Base-by-base conservation (phyloP, 208 protist genomes). In the Balamuthia mandrillaris region DNA sequence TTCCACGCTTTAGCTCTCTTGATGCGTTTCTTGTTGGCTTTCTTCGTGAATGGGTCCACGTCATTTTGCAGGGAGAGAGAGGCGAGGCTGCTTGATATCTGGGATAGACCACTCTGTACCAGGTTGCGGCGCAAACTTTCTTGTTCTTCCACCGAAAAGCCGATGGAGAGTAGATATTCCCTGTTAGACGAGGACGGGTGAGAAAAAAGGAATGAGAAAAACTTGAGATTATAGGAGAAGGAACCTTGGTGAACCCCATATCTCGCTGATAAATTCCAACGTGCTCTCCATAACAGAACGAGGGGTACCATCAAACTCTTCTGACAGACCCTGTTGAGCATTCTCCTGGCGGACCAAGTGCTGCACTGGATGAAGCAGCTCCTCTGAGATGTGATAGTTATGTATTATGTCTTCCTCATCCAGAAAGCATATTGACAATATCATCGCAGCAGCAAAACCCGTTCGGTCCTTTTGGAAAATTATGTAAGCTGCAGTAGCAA, bases 341-440 rank as follows among this genome's bases (percentile, higher is more conserved):
- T 82, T 47, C 29, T 82, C 74, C 51, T 82, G 39, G 2, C 58
- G 7, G 18, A 63, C 5, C 33, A 24, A 35, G 5, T 29, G 21
- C 58, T 82, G 1, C 37, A 82, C 74, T 24, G 74, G 74, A 6
- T 3, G 51, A 7, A 82, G 74, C 2, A 24, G 37, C 7, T 65
- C 45, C 51, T 82, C 74, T 9, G 74, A 82, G 16, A 65, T 39
- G 33, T 82, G 74, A 41, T 82, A 82, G 33, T 82, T 82, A 21
- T 5, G 21, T 12, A 82, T 33, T 27, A 82, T 82, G 51, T 82
- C 74, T 27, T 82, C 65, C 7, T 45, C 65, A 35, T 82, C 74
- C 6, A 52, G 29, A 10, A 51, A 45, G 54, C 74, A 82, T 45
- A 45, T 52, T 10, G 51, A n/a, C 74, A 82, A 21, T n/a, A 82